Conservation (phyloP, 352 stramenopile genomes). For the Pilasporangium apinafurcum region DNA sequence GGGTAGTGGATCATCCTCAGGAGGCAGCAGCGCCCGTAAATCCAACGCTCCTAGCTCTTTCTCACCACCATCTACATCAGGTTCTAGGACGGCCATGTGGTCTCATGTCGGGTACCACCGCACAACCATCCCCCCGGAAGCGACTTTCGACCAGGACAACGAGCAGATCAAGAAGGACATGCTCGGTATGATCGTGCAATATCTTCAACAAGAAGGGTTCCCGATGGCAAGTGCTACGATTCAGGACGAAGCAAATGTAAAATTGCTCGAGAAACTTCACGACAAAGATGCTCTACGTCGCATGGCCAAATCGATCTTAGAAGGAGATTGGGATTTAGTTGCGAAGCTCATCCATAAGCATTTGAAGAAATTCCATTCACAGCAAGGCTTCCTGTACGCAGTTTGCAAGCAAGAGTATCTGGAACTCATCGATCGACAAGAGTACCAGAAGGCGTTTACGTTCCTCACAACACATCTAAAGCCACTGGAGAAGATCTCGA, state of each 20-base stretch:
- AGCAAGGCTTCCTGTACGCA: constrained; percentile 85
- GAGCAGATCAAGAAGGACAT: constrained; percentile 81
- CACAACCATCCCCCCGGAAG: constrained; percentile 71
- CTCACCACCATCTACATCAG: no score
- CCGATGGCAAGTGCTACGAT: constrained; percentile 77
- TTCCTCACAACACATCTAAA: constrained; percentile 88
- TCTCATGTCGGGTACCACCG: constrained; percentile 78
- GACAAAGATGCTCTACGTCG: constrained; percentile 69
- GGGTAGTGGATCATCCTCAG: no score
- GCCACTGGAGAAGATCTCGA: constrained; percentile 78
- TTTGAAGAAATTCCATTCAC: constrained; percentile 74
- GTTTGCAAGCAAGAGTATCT: constrained; percentile 88
- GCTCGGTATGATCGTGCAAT: constrained; percentile 83
- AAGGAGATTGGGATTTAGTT: constrained; percentile 84
- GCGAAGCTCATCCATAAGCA: constrained; percentile 79
- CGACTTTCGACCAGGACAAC: constrained; percentile 69
- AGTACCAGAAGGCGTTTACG: constrained; percentile 88
- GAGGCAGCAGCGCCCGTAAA: no score
- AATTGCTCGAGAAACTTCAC: constrained; percentile 61
- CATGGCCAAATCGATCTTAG: constrained; percentile 67
- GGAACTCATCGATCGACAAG: constrained; percentile 82
- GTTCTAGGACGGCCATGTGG: constrained; percentile 24
- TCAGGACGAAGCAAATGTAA: constrained; percentile 85
- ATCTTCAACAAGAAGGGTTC: constrained; percentile 79
- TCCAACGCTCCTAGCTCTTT: no score